A percentile compares a stretch with the other conserved stretches of the same genome.
phyloP scores from a whole-genome alignment of 169 alveolate species.

The Cryptosporidium tyzzeri region DNA sequence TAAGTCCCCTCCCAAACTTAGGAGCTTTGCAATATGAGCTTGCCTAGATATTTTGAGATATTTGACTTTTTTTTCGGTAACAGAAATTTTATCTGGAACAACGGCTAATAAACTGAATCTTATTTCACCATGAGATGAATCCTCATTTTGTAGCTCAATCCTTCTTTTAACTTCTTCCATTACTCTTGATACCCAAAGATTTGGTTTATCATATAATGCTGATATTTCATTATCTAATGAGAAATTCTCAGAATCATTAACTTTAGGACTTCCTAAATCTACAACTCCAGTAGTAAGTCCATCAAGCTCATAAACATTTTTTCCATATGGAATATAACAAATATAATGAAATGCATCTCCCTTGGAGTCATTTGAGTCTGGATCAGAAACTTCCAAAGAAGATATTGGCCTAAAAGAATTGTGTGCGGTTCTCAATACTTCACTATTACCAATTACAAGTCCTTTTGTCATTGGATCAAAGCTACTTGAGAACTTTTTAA shows the following conservation, averaged over 20 bases:
- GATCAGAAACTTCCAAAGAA: conserved; percentile 83
- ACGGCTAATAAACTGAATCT: conserved; percentile 76
- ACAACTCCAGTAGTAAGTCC: conserved; percentile 80
- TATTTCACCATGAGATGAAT: conserved; percentile 29
- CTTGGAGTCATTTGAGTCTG: conserved; percentile 80
- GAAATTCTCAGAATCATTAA: background rate
- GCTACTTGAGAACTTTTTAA: conserved; percentile 85
- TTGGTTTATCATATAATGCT: conserved; percentile 29
- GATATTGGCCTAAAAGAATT: conserved; percentile 84
- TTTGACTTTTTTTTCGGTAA: conserved; percentile 5
- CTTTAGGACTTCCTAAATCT: conserved; percentile 1
- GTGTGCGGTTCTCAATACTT: conserved; percentile 84
- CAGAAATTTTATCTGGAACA: conserved; percentile 53
- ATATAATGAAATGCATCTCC: conserved; percentile 93
- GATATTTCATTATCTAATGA: background rate
- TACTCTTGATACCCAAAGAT: conserved; percentile 35
- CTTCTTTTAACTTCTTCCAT: conserved; percentile 61
- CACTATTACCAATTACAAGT: conserved; percentile 87
- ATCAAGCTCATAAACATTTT: conserved; percentile 77
- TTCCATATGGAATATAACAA: conserved; percentile 86
- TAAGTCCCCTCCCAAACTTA: conserved; percentile 17
- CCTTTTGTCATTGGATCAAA: conserved; percentile 89
- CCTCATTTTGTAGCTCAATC: conserved; percentile 34
- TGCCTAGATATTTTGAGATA: conserved; percentile 9
- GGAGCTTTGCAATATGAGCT: conserved; percentile 5